Evolutionary conservation across 2,329 filamentous ascomycete genomes (phyloP).

Genomic region (Trichoderma sp.): DNA sequence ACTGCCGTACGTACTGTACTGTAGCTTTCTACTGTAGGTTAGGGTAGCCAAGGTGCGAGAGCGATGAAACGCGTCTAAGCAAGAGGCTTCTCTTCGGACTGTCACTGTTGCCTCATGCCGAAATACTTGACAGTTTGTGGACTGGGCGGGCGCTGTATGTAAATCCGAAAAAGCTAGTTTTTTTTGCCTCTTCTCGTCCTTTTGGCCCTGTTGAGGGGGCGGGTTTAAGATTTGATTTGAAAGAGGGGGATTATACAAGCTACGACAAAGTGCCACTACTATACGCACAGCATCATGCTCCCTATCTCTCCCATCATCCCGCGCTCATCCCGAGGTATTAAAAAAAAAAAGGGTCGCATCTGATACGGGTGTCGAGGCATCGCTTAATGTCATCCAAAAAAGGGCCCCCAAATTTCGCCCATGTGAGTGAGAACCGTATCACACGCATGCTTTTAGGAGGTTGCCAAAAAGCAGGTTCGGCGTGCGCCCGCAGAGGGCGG

Average conservation of each 20-base stretch:
- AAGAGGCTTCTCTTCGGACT: neutral
- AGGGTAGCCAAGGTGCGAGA: neutral
- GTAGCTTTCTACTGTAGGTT: too few relatives aligned
- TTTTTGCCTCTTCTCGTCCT: neutral
- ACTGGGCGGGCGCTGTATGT: neutral
- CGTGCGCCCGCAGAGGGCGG: neutral
- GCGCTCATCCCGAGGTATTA: neutral
- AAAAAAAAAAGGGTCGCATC: neutral
- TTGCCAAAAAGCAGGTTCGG: neutral
- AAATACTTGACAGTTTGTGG: neutral
- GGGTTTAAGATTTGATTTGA: neutral
- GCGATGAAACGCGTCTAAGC: neutral
- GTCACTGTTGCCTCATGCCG: neutral
- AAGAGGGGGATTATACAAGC: slow-evolving; percentile 2
- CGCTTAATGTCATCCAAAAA: neutral
- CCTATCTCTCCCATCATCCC: neutral
- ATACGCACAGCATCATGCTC: neutral
- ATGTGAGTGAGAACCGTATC: neutral
- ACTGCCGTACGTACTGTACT: neutral
- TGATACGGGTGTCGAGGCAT: neutral
- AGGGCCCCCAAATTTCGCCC: neutral
- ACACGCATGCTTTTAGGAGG: neutral
- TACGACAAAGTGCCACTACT: neutral
- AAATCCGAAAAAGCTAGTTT: neutral
- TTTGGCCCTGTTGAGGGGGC: neutral